Conservation (phyloP, 164 flowering plant genomes). For the Stephania cephalantha region DNA sequence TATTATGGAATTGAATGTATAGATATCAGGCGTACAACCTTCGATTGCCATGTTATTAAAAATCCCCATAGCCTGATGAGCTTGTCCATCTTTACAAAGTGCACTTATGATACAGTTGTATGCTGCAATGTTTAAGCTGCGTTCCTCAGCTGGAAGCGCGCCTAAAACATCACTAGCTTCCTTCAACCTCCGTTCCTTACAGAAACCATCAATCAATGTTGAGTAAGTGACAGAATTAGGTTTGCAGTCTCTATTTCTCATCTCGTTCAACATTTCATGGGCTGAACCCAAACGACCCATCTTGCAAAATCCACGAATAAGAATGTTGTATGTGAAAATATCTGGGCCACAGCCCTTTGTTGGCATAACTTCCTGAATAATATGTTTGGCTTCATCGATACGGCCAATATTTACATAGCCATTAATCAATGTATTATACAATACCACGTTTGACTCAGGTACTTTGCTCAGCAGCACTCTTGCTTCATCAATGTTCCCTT, state of each 20-base stretch:
- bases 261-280: constrained; percentile 44
- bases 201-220: constrained; percentile 61
- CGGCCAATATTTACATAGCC: constrained; percentile 60
- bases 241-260: constrained; percentile 47
- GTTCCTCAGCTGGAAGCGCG: constrained; percentile 56
- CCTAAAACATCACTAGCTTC: constrained; percentile 44
- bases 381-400: constrained; percentile 53
- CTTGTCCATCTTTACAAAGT: constrained; percentile 43
- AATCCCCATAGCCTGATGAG: constrained; percentile 48
- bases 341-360: constrained; percentile 50
- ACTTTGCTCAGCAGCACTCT: constrained; percentile 49
- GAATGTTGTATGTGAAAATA: constrained; percentile 53
- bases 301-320: constrained; percentile 69
- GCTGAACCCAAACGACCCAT: constrained; percentile 54
- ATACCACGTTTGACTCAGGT: constrained; percentile 50
- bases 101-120: constrained; percentile 73
- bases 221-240: constrained; percentile 71
- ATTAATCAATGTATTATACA: constrained; percentile 63
- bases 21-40: constrained; percentile 75
- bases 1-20: constrained; percentile 76
- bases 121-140: constrained; percentile 52
- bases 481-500: constrained; percentile 66
- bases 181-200: constrained; percentile 50
- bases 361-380: constrained; percentile 40
- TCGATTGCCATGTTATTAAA: constrained; percentile 42